Conservation (phyloP, 2,329 filamentous ascomycete species). For the Fonsecaea monophora region DNA sequence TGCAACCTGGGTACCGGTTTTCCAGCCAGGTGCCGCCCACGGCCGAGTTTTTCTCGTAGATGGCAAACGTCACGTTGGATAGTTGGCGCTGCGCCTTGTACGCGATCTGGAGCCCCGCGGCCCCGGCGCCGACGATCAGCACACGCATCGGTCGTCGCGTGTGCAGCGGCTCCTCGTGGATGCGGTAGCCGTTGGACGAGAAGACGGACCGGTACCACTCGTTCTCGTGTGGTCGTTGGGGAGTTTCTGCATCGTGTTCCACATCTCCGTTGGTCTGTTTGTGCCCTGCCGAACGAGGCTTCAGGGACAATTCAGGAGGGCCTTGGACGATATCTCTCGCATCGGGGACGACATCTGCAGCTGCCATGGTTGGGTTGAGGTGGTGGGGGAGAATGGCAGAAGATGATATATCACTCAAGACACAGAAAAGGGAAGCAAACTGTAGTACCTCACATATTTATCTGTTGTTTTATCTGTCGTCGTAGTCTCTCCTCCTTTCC, state of each 20-base stretch:
- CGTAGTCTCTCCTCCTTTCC: too few relatives aligned
- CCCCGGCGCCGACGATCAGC: constrained; percentile 56
- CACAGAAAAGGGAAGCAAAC: too few relatives aligned
- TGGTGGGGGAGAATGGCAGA: too few relatives aligned
- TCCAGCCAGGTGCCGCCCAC: constrained; percentile 44
- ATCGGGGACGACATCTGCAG: too few relatives aligned
- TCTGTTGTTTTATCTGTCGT: too few relatives aligned
- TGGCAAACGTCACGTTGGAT: constrained; percentile 32
- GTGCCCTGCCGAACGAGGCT: not conserved
- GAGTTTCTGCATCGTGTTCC: not conserved
- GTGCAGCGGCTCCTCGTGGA: constrained; percentile 7
- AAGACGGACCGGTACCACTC: constrained; percentile 10
- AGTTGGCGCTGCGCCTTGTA: constrained; percentile 19
- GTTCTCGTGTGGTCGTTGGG: not conserved
- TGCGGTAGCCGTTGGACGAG: not conserved
- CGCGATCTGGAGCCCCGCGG: constrained; percentile 73
- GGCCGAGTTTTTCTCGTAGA: constrained; percentile 42
- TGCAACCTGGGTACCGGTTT: constrained; percentile 32
- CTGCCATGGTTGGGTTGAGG: too few relatives aligned
- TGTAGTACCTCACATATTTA: too few relatives aligned
- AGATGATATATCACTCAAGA: too few relatives aligned
- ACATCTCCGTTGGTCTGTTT: not conserved
- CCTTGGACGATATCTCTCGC: too few relatives aligned
- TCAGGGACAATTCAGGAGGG: not conserved
- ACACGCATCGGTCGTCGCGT: constrained; percentile 51